These are phyloP conservation scores for Breynia disticha DNA, from an alignment of 441 rosid genomes.

Conservation along the genomic window DNA sequence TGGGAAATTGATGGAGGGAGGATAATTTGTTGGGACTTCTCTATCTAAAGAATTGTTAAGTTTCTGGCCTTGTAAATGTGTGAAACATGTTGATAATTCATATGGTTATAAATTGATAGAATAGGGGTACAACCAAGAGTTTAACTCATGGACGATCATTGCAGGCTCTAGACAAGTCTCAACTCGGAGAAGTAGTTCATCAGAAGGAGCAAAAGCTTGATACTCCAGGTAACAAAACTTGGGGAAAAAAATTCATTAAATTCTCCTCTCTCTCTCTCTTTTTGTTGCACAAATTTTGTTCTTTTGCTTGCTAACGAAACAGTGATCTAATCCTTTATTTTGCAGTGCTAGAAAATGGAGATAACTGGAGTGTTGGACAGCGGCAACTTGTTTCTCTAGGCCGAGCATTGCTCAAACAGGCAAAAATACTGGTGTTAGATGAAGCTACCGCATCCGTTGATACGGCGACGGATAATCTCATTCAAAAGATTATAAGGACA, in stretches of 20 bases:
- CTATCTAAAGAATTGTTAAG: no score
- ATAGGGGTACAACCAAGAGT: no score
- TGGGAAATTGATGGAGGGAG: no score
- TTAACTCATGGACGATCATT: no score
- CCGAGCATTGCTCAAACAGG: slow-evolving; percentile 95
- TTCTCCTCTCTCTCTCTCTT: neutral
- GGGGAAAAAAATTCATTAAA: neutral
- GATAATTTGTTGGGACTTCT: no score
- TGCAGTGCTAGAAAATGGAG: slow-evolving; percentile 91
- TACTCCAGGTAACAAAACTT: slow-evolving; percentile 51
- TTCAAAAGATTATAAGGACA: slow-evolving; percentile 88
- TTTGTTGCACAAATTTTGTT: neutral
- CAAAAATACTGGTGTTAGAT: slow-evolving; percentile 91
- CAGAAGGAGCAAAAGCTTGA: slow-evolving; percentile 84
- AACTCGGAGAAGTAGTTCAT: slow-evolving; percentile 81
- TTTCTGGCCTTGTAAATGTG: no score
- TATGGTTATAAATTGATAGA: no score
- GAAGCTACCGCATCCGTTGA: slow-evolving; percentile 99
- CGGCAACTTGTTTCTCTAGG: slow-evolving; percentile 94
- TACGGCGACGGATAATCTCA: slow-evolving; percentile 95
- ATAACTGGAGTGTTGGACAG: slow-evolving; percentile 99
- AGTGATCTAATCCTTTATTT: slow-evolving; percentile 8
- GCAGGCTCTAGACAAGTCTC: slow-evolving; percentile 96
- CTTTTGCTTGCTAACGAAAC: neutral
- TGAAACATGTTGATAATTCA: no score